phyloP scores from a whole-genome alignment of 108 stramenopile species.

The Licmophora abbreviata region DNA sequence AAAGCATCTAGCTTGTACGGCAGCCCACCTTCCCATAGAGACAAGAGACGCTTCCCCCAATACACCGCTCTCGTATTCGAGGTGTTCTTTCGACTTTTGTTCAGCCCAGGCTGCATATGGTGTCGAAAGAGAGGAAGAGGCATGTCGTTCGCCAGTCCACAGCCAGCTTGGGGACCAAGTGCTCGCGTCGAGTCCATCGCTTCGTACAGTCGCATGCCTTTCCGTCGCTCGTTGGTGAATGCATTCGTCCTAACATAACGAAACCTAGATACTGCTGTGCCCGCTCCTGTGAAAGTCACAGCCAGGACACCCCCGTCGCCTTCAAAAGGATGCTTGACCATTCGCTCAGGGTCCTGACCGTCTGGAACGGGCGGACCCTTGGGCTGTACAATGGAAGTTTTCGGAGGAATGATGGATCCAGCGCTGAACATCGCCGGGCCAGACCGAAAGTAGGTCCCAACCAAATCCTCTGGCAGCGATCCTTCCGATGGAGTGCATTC shows the following conservation, averaged over 20 bases:
- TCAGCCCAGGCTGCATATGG: constrained; percentile 71
- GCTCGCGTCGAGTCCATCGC: constrained; percentile 75
- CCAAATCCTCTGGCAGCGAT: constrained; percentile 50
- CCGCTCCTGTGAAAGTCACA: constrained; percentile 57
- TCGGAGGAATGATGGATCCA: constrained; percentile 72
- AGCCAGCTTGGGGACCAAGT: constrained; percentile 14
- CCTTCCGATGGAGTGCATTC: constrained; percentile 35
- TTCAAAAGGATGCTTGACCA: constrained; percentile 78
- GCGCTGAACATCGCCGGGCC: constrained; percentile 87
- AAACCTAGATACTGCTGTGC: constrained; percentile 30
- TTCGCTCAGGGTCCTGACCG: constrained; percentile 53
- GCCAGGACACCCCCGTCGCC: constrained; percentile 75
- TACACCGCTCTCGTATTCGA: constrained; percentile 66
- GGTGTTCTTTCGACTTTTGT: constrained; percentile 75
- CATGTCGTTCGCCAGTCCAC: constrained; percentile 54
- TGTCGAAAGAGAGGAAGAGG: constrained; percentile 64
- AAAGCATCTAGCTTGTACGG: constrained; percentile 78
- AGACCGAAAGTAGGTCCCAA: constrained; percentile 67
- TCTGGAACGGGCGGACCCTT: constrained; percentile 70
- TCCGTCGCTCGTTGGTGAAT: constrained; percentile 73
- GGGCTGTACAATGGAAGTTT: constrained; percentile 71
- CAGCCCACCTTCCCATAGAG: constrained; percentile 75
- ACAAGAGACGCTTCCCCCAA: constrained; percentile 64
- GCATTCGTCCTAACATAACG: constrained; percentile 70
- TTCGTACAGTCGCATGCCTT: constrained; percentile 67